Evolutionary conservation across 495 filamentous ascomycete genomes (phyloP), one percentile per base, ranked within the genome.

Genomic region (Bathelium albidoporum): DNA sequence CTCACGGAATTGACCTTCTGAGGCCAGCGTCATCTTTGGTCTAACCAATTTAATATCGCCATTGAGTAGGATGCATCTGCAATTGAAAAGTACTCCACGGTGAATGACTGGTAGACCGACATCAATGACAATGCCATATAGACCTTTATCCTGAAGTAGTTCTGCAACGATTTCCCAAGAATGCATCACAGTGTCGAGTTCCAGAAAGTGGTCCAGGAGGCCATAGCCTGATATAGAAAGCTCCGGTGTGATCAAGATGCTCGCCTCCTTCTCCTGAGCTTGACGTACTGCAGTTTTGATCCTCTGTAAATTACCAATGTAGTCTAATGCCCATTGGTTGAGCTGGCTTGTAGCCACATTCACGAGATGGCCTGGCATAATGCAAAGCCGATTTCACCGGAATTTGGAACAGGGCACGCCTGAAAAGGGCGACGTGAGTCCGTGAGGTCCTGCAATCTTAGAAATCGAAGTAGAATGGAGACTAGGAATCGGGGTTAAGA

Each of bases 21-120:
- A 87, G 58, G 91, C 91, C 18, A 96, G 83, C 70, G 79, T 90
- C 72, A 93, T 80, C 74, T 96, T 96, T 0, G 91, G 91, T 20
- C 91, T 79, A 63, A 96, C 89, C 45, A 89, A 75, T 4, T 75
- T 55, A 26, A 75, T 71, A 62, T 72, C 36, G 20, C 62, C 62
- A 52, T 75, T 68, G 63, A 85, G 79, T 69, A 76, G 79, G 60
- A 94, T 83, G 22, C 89, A 79, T 2, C 91, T 79, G 67, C 85
- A 88, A 68, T 96, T 95, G 74, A 86, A 94, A 59, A 83, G 77
- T 41, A 82, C 73, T 64, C 87, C 88, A 28, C 85, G 74, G 72
- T 93, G 89, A 32, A 77, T 74, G 20, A 88, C 76, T 24, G 74
- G 74, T 62, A 75, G 70, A 24, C 73, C 73, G 58, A 76, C 68